Evolutionary conservation across 2,329 filamentous ascomycete species (phyloP).

Genomic region (Thyridium curvatum): DNA sequence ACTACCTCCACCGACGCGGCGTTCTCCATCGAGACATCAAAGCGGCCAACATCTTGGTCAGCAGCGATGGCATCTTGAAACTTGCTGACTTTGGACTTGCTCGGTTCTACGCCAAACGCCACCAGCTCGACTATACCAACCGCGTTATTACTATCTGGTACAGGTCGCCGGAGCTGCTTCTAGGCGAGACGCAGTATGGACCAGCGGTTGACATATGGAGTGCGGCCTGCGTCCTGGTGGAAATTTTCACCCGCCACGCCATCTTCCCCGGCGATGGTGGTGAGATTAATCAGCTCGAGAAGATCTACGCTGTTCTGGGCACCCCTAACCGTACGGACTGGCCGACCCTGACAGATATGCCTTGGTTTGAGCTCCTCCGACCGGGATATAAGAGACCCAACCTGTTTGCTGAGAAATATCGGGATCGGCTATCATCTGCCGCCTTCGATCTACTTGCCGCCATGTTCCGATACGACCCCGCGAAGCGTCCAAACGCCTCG

Average conservation of each 20-base stretch:
- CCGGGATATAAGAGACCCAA: slow-evolving; percentile 67
- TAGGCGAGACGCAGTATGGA: slow-evolving; percentile 86
- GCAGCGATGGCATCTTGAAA: slow-evolving; percentile 81
- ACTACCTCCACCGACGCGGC: slow-evolving; percentile 89
- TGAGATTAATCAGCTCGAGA: slow-evolving; percentile 94
- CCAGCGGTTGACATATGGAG: slow-evolving; percentile 94
- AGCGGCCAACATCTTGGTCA: slow-evolving; percentile 93
- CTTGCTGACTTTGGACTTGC: slow-evolving; percentile 94
- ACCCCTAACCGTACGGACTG: slow-evolving; percentile 81
- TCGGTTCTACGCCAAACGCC: slow-evolving; percentile 89
- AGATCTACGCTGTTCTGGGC: slow-evolving; percentile 89
- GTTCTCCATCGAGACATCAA: slow-evolving; percentile 97
- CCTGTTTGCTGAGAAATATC: slow-evolving; percentile 78
- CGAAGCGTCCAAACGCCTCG: slow-evolving; percentile 73
- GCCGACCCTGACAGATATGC: slow-evolving; percentile 88
- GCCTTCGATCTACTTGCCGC: slow-evolving; percentile 75
- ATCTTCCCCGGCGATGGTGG: slow-evolving; percentile 94
- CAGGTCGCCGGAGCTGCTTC: slow-evolving; percentile 79
- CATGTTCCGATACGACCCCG: slow-evolving; percentile 89
- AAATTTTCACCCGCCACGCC: slow-evolving; percentile 89
- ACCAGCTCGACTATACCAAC: slow-evolving; percentile 93
- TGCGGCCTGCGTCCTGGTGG: slow-evolving; percentile 90
- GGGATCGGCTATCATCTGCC: slow-evolving; percentile 66
- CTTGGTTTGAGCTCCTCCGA: slow-evolving; percentile 90
- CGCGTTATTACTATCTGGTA: slow-evolving; percentile 99